Evolutionary conservation across 2,329 filamentous ascomycete genomes (phyloP), one percentile per base, ranked within the genome.

Genomic region (Claviceps sp.): DNA sequence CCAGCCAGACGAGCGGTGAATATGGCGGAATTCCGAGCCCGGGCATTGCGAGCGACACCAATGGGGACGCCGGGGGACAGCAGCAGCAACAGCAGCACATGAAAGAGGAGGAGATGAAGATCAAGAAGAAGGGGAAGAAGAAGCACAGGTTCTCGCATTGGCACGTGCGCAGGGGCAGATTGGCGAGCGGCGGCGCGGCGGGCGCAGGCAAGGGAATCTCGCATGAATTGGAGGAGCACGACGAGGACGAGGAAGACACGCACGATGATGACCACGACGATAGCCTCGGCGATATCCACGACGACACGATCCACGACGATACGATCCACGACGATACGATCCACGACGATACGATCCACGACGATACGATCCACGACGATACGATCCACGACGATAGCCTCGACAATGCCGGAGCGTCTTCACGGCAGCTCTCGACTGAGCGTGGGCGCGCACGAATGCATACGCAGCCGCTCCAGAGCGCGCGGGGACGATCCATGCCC

Each of bases 1-100:
- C 52, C 38, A 47, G 55, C 38, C 51, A 43, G 13, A 46, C 47
- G 26, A 50, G 50, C 47, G 42, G 50, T 46, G 50, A 46, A 47
- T 40, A 34, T 24, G n/a, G 42, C 11, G 53, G 26, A 37, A 22
- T 40, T n/a, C n/a, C 37, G 13, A 48, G 51, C 37, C 51, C 20
- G 37, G 34, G 41, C 8, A 24, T 22, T 22, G 34, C 47, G 14
- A 38, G 48, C 42, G 48, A 50, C 42, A 18, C 26, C 41, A 34
- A 37, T 11, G 47, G 26, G 26, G 26, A 30, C 26, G 26, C 8
- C 7, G 26, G 26, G 7, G 26, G 26, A 30, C 7, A 30, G 2
- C 26, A 30, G 26, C 26, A 48, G 24, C 16, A 40, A 8, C 37
- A n/a, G 30, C 38, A 5, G 14, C 22, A 26, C 16, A 42, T 14